Evolutionary conservation across 2,329 filamentous ascomycete species (phyloP).

Genomic region (Endoconidiophora polonica): DNA sequence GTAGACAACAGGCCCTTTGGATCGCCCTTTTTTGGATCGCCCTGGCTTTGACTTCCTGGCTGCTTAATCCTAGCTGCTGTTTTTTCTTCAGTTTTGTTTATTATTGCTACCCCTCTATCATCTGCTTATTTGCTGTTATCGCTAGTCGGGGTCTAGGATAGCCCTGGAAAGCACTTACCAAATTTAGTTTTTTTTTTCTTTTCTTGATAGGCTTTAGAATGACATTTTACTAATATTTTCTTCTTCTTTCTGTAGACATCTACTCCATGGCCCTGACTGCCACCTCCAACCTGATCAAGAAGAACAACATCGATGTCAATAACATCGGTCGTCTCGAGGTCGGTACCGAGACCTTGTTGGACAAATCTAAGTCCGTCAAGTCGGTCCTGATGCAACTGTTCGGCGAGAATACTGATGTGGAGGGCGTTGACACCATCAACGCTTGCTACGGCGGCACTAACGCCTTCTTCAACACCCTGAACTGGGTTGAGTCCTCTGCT

Average conservation of each 20-base stretch:
- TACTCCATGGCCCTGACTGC: constrained; percentile 73
- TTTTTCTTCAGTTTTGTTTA: neutral
- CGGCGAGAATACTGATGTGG: constrained; percentile 66
- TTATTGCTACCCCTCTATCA: neutral
- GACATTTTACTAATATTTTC: constrained; percentile 14
- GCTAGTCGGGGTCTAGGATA: neutral
- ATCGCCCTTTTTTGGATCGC: neutral
- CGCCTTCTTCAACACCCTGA: constrained; percentile 65
- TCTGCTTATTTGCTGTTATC: neutral
- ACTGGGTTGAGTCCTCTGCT: constrained; percentile 74
- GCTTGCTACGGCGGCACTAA: constrained; percentile 80
- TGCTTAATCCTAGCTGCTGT: neutral
- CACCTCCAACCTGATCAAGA: constrained; percentile 59
- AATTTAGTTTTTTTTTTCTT: neutral
- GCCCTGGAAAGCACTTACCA: too few relatives aligned
- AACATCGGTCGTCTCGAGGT: constrained; percentile 69
- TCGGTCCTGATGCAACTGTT: constrained; percentile 78
- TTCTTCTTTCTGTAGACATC: constrained; percentile 43
- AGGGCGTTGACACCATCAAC: constrained; percentile 70
- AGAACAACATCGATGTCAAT: constrained; percentile 68
- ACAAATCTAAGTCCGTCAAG: constrained; percentile 88
- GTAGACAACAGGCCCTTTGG: too few relatives aligned
- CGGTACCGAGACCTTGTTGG: constrained; percentile 69
- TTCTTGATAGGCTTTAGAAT: neutral
- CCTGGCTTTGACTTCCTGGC: neutral